Evolutionary conservation across 1,284 basidiomycete genomes (phyloP).

Genomic region (Coniferiporia sulphurascens): DNA sequence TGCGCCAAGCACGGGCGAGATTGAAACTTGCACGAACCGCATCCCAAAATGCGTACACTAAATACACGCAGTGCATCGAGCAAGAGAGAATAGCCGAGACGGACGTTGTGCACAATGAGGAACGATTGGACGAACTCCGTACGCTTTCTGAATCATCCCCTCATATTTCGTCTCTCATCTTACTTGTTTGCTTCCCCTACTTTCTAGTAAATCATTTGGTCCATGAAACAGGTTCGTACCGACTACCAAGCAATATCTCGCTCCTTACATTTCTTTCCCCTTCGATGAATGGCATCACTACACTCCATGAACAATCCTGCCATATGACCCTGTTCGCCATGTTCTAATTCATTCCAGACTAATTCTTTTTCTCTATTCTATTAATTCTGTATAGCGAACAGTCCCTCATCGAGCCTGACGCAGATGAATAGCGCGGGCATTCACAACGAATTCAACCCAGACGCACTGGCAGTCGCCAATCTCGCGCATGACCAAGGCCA

Average conservation of each 20-base stretch:
- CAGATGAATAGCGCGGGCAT: not conserved
- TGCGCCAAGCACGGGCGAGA: constrained; percentile 36
- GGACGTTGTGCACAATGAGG: constrained; percentile 58
- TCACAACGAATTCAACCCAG: not conserved
- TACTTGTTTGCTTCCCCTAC: constrained; percentile 10
- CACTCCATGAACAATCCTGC: not conserved
- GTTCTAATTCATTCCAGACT: not conserved
- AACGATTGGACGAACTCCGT: constrained; percentile 68
- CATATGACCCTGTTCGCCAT: not conserved
- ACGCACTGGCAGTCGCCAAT: not conserved
- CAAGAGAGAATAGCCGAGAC: constrained; percentile 59
- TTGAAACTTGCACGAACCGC: constrained; percentile 58
- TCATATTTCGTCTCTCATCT: not conserved
- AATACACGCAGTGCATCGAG: constrained; percentile 65
- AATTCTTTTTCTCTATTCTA: not conserved
- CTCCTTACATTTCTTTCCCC: not conserved
- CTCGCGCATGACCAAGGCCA: not conserved
- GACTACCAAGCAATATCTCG: not conserved
- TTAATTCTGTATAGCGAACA: not conserved
- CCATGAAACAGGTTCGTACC: not conserved
- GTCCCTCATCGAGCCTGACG: not conserved
- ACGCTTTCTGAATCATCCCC: constrained; percentile 24
- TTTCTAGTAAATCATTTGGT: not conserved
- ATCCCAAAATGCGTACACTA: constrained; percentile 63
- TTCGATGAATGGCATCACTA: not conserved